A percentile compares a stretch with the other conserved stretches of the same genome.
Conservation (phyloP, 2,329 filamentous ascomycete genomes). For the Kalmusia sp. region DNA sequence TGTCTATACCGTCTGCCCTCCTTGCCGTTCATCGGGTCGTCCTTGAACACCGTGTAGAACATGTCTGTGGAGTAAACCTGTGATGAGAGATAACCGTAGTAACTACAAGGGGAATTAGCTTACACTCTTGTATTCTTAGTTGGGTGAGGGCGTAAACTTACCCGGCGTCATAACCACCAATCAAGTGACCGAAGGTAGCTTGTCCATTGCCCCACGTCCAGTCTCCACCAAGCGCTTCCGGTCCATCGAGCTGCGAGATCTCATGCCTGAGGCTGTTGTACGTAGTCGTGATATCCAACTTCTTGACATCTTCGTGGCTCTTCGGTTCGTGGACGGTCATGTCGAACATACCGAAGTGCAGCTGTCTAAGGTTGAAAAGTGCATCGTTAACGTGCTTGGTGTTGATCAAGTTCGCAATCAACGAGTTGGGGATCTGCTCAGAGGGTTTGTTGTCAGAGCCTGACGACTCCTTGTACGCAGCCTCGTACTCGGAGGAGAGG, state of each 20-base stretch:
- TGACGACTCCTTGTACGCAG: slow-evolving; percentile 52
- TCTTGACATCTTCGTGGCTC: slow-evolving; percentile 72
- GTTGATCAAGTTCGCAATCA: slow-evolving; percentile 75
- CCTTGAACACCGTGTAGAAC: slow-evolving; percentile 82
- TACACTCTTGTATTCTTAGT: not conserved
- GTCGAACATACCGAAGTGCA: slow-evolving; percentile 83
- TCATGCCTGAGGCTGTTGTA: slow-evolving; percentile 78
- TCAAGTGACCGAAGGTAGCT: slow-evolving; percentile 81
- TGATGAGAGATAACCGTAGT: slow-evolving; percentile 72
- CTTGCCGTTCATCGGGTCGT: slow-evolving; percentile 76
- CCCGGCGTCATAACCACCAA: slow-evolving; percentile 84
- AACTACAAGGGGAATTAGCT: slow-evolving; percentile 47
- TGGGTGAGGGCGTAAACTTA: slow-evolving; percentile 22
- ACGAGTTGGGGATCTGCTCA: slow-evolving; percentile 74
- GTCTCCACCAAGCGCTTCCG: slow-evolving; percentile 66
- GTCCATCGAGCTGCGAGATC: slow-evolving; percentile 76
- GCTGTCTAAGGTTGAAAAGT: slow-evolving; percentile 77
- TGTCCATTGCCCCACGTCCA: slow-evolving; percentile 77
- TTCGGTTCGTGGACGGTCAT: slow-evolving; percentile 79
- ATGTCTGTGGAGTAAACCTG: slow-evolving; percentile 86
- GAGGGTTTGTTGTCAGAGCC: slow-evolving; percentile 58
- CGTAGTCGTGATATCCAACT: slow-evolving; percentile 67
- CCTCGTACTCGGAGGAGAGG: slow-evolving; percentile 54
- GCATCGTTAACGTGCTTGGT: slow-evolving; percentile 85
- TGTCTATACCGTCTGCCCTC: slow-evolving; percentile 79